Evolutionary conservation across 148 eudicot genomes (phyloP).

Genomic region (Nyssa sinensis): DNA sequence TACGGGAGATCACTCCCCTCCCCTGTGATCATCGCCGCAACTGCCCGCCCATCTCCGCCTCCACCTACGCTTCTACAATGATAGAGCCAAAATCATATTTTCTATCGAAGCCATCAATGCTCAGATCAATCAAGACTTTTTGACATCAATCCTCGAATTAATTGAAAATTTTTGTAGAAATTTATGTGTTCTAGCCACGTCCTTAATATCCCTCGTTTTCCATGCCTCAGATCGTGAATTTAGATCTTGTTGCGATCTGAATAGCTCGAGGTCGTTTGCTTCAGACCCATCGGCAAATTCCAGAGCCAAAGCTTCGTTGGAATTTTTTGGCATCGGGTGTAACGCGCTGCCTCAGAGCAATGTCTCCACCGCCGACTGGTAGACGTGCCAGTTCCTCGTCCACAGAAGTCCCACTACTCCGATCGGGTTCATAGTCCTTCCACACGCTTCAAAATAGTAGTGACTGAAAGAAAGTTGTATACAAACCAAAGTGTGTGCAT

Average conservation of each 20-base stretch:
- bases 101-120: too few species aligned
- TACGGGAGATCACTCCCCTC: too few species aligned
- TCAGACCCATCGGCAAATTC: slow-evolving; percentile 14
- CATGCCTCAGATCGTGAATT: not conserved
- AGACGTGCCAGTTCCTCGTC: slow-evolving; percentile 53
- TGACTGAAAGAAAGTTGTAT: slow-evolving; percentile 49
- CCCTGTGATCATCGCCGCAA: too few species aligned
- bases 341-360: slow-evolving; percentile 43
- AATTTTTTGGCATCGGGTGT: slow-evolving; percentile 19
- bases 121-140: too few species aligned
- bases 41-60: too few species aligned
- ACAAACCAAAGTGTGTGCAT: not conserved
- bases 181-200: not conserved
- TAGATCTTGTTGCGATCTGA: slow-evolving; percentile 22
- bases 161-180: too few species aligned
- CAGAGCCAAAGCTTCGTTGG: not conserved
- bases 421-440: slow-evolving; percentile 48
- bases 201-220: not conserved
- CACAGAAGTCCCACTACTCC: slow-evolving; percentile 50
- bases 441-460: slow-evolving; percentile 48
- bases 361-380: slow-evolving; percentile 47
- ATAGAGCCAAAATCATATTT: too few species aligned
- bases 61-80: too few species aligned
- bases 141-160: too few species aligned
- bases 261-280: slow-evolving; percentile 8